Base-by-base conservation (phyloP, 495 filamentous ascomycete genomes). In the Arthonia radiata region DNA sequence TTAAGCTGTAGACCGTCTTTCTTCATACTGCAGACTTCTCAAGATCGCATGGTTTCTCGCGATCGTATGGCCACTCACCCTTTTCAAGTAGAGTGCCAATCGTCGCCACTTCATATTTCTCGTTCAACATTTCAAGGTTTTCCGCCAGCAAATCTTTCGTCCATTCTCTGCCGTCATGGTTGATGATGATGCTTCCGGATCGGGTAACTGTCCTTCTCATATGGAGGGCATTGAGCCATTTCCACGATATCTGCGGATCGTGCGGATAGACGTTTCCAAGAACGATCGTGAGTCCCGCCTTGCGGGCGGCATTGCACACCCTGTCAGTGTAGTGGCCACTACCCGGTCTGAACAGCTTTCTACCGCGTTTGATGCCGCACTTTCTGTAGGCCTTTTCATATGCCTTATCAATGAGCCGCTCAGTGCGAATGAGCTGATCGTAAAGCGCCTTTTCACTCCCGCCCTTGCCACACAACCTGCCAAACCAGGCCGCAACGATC, bases 191-290 rank as follows among this genome's bases (percentile, higher is more conserved):
- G 23, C 65, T 71, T 1, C 79, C 79, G 0, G 73, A 67, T 24
- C 54, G 44, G n/a, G n/a, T n/a, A 15, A 77, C 44, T 69, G 78
- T 78, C 41, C 71, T 75, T 37, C 82, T 39, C 3, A 90, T 57
- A 54, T 86, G 77, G 27, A 50, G 53, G n/a, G 72, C 67, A 53
- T 90, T 90, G 30, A 82, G 28, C 34, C 54, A 54, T 41, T 57
- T 49, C 38, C 54, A 69, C 13, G 48, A 46, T 17, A 90, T 64
- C 52, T 82, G 75, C 25, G 79, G 61, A 47, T 90, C 79, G 48
- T 89, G 77, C 8, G 79, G 79, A 45, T 82, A 89, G 17, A 86
- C 70, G 42, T 64, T 70, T 9, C 79, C 79, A 17, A 90, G 49
- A 9, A 83, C 71, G 2, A 82, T 38, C 23, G 53, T 39, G 42